These are phyloP conservation scores for Peltaster fructicola DNA, from an alignment of 2,329 filamentous ascomycete species.

Conservation along the genomic window DNA sequence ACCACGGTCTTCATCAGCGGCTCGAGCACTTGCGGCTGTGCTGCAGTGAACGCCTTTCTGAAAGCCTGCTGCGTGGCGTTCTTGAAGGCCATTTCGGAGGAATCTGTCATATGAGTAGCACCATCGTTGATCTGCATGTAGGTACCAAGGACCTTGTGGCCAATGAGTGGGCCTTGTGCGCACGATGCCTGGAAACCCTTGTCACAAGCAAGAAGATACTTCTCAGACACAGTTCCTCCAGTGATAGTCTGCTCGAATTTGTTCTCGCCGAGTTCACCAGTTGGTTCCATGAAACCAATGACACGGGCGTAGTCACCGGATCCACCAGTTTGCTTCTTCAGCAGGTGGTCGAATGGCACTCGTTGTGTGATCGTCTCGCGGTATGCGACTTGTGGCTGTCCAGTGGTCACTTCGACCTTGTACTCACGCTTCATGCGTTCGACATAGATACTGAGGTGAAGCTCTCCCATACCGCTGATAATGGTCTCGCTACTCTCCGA, in stretches of 20 bases:
- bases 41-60: constrained; percentile 74
- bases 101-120: constrained; percentile 94
- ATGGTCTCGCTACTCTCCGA: constrained; percentile 88
- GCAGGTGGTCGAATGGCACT: constrained; percentile 76
- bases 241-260: constrained; percentile 73
- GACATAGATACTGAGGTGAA: constrained; percentile 93
- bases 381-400: constrained; percentile 91
- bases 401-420: constrained; percentile 88
- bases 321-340: constrained; percentile 91
- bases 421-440: constrained; percentile 95
- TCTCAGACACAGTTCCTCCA: constrained; percentile 84
- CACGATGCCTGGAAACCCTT: constrained; percentile 82
- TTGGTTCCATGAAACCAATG: constrained; percentile 79
- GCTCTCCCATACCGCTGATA: constrained; percentile 94
- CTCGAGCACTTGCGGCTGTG: constrained; percentile 71
- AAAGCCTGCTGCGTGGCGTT: constrained; percentile 91
- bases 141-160: constrained; percentile 79
- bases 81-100: constrained; percentile 90
- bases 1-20: constrained; percentile 97
- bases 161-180: constrained; percentile 74
- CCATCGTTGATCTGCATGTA: constrained; percentile 91
- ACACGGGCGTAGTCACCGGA: constrained; percentile 92
- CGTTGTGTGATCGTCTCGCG: constrained; percentile 73
- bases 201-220: constrained; percentile 83
- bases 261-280: constrained; percentile 54